phyloP scores from a whole-genome alignment of 768 basidiomycete species.

The Xerocomellus amylosporus region DNA sequence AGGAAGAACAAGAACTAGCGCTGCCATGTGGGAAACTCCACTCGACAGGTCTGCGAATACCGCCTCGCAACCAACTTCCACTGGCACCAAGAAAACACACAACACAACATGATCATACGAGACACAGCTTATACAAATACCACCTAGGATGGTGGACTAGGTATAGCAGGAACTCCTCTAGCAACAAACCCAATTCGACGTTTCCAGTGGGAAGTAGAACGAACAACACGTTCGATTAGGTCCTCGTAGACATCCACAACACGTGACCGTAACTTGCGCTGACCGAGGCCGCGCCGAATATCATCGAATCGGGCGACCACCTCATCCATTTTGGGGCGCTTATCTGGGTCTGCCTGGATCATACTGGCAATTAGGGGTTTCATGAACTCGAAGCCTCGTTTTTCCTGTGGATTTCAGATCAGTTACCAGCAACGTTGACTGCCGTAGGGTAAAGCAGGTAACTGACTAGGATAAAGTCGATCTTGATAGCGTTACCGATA shows the following conservation, averaged over 20 bases:
- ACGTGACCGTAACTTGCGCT: conserved; percentile 28
- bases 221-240: conserved; percentile 10
- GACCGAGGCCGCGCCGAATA: conserved; percentile 1
- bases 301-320: conserved; percentile 25
- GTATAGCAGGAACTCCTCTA: conserved; percentile 16
- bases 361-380: conserved; percentile 33
- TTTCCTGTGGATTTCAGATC: neutral
- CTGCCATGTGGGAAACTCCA: too few relatives aligned
- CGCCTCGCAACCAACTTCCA: too few relatives aligned
- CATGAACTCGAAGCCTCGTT: conserved; percentile 31
- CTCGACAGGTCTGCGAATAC: too few relatives aligned
- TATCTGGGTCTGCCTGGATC: conserved; percentile 33
- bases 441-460: conserved; percentile 2
- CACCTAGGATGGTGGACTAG: neutral
- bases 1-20: too few relatives aligned
- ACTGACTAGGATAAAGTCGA: neutral
- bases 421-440: neutral
- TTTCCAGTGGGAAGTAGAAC: conserved; percentile 23
- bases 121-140: neutral
- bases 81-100: too few relatives aligned
- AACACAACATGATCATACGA: neutral
- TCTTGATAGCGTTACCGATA: neutral
- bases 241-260: conserved; percentile 17
- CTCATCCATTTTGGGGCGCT: conserved; percentile 39
- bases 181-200: conserved; percentile 18